phyloP scores from a whole-genome alignment of 1,284 basidiomycete species.

The Hortiboletus rubellus region DNA sequence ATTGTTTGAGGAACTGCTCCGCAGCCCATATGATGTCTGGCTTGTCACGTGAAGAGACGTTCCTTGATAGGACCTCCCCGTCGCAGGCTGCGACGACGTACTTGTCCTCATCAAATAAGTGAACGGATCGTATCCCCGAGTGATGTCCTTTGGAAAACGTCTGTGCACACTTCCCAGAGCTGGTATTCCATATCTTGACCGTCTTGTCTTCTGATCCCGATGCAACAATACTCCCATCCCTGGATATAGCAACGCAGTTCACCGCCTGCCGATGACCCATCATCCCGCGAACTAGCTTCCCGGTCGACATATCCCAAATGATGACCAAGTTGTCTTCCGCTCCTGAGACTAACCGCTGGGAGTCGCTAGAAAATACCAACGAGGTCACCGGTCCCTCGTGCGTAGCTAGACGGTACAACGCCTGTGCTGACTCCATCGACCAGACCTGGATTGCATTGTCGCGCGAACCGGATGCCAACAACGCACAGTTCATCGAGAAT shows the following conservation, averaged over 20 bases:
- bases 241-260: conserved; percentile 22
- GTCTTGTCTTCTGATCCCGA: conserved; percentile 27
- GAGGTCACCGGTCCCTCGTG: conserved; percentile 24
- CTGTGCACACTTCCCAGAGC: conserved; percentile 14
- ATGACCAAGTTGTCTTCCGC: conserved; percentile 25
- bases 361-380: conserved; percentile 17
- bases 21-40: conserved; percentile 10
- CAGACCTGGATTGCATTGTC: conserved; percentile 25
- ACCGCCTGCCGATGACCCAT: conserved; percentile 22
- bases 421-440: conserved; percentile 14
- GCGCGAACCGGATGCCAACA: conserved; percentile 26
- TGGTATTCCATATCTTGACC: conserved; percentile 23
- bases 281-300: conserved; percentile 19
- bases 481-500: conserved; percentile 22
- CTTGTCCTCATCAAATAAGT: conserved; percentile 19
- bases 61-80: conserved; percentile 14
- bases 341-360: conserved; percentile 18
- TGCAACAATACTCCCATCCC: conserved; percentile 10
- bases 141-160: conserved; percentile 20
- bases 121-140: conserved; percentile 15
- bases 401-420: conserved; percentile 7
- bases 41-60: conserved; percentile 4
- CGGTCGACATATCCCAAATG: conserved; percentile 20
- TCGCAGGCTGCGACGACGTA: conserved; percentile 13
- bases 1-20: not conserved